Conservation (phyloP, 73 alveolate species). For the Tetrahymena thermophila region DNA sequence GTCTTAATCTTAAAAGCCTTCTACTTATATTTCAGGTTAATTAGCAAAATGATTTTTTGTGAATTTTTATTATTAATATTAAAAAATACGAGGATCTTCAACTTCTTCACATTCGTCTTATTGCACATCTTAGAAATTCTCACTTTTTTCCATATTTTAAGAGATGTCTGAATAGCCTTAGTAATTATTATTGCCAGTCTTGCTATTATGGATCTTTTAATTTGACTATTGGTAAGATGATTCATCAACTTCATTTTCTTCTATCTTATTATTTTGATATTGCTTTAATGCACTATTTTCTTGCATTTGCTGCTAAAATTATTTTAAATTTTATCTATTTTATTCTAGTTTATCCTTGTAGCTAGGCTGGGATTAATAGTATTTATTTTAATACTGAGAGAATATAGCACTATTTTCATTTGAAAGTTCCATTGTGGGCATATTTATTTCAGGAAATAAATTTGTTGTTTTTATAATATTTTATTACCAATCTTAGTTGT, state of each 20-base stretch:
- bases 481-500: background rate
- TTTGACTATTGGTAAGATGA: background rate
- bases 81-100: background rate
- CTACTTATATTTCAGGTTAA: background rate
- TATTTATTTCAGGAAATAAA: background rate
- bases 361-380: background rate
- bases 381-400: background rate
- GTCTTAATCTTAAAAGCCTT: background rate
- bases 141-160: background rate
- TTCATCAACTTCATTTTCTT: background rate
- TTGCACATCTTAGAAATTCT: background rate
- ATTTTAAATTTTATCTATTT: background rate
- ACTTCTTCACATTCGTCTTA: background rate
- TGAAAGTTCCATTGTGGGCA: background rate
- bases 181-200: background rate
- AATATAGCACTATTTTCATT: background rate
- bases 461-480: background rate
- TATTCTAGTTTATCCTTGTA: background rate
- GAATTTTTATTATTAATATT: background rate
- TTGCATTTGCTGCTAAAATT: background rate
- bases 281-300: background rate
- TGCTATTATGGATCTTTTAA: background rate
- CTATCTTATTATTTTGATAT: background rate
- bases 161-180: background rate
- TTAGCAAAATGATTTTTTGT: background rate